Base-by-base conservation (phyloP, 2,329 filamentous ascomycete genomes). In the Pestalotiopsis sp. region DNA sequence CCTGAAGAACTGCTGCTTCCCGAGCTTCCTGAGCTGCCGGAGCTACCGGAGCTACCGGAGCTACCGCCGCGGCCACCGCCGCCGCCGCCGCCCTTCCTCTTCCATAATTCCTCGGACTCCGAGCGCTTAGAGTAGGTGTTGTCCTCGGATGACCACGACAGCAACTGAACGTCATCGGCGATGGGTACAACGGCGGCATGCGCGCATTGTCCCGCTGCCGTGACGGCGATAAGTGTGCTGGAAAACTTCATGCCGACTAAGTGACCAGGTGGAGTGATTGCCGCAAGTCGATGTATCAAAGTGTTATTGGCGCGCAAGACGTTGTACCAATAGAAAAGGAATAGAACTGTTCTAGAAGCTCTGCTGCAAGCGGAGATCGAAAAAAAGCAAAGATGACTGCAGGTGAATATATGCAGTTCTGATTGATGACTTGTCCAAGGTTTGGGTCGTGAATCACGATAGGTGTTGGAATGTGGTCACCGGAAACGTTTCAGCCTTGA, bases 51-150 rank as follows among this genome's bases (percentile, higher is more conserved):
- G 61, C 80, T 79, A 39, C 80, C 77, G 39, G 79, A 77, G 45
- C 82, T 78, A 41, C 81, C 82, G 62, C 83, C 81, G 72, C 76
- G 73, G 68, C 84, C 81, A 63, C 87, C 86, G 12, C 85, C 80
- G 9, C 86, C 87, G 6, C 88, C 89, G 62, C 89, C 89, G 45
- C 89, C 89, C 74, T 87, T 87, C 71, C 89, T 84, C 81, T 89
- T 90, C 81, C 83, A 89, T 25, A 90, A 78, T 39, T 89, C 83
- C 66, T 85, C 77, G 66, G 71, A 74, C 59, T 66, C 68, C 83
- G 62, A 63, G 41, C 65, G 69, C 56, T 74, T 68, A 36, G 52
- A 67, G 12, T 66, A 68, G 27, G 71, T 66, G 67, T 31, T 62
- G 65, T 25, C 69, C 67, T 74, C 65, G 25, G 70, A 56, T 20